Conservation (phyloP, 1,139 yeast species). For the Saccharomyces hybrid region DNA sequence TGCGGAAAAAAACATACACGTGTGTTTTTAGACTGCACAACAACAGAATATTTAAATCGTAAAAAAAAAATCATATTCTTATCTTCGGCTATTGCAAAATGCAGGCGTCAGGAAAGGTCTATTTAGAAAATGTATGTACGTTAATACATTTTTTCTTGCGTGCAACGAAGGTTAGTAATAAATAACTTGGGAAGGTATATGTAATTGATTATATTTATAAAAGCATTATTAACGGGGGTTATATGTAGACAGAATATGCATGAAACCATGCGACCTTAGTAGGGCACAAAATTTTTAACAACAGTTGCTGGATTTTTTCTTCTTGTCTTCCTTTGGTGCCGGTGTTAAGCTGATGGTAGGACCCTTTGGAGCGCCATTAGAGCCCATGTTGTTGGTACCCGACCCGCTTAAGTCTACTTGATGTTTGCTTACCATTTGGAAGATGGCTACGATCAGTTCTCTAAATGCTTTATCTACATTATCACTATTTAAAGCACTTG, state of each 20-base stretch:
- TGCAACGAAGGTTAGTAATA: background rate
- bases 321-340: conserved; percentile 72
- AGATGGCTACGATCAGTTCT: conserved; percentile 83
- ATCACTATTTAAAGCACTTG: conserved; percentile 92
- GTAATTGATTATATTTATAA: background rate
- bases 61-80: background rate
- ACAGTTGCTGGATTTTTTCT: conserved; percentile 54
- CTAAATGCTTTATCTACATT: conserved; percentile 94
- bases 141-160: background rate
- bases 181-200: background rate
- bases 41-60: background rate
- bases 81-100: background rate
- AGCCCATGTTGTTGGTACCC: conserved; percentile 32
- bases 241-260: background rate
- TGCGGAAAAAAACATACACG: background rate
- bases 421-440: conserved; percentile 84
- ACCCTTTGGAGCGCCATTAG: conserved; percentile 42
- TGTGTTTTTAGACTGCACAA: background rate
- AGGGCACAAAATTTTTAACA: conserved; percentile 36
- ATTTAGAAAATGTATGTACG: background rate
- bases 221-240: background rate
- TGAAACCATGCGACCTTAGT: background rate
- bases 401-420: conserved; percentile 68
- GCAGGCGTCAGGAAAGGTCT: background rate
- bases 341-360: conserved; percentile 92